Evolutionary conservation across 2,329 filamentous ascomycete species (phyloP).

Genomic region (Phyllosticta ampelicida): DNA sequence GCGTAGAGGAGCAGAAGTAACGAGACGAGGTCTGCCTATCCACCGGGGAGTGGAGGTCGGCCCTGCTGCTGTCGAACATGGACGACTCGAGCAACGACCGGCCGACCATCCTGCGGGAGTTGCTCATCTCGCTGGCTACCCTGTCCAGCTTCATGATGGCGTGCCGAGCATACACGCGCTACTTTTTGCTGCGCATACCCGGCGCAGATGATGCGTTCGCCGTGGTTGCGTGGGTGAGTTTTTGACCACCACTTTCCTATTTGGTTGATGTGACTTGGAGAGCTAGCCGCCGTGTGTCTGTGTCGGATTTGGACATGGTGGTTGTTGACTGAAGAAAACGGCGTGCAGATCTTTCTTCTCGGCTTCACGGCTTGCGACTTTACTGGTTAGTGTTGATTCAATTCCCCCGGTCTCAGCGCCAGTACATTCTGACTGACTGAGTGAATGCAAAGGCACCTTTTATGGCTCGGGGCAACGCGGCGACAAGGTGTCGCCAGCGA

Average conservation of each 20-base stretch:
- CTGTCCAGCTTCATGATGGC: conserved; percentile 20
- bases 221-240: conserved; percentile 18
- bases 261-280: too few relatives aligned
- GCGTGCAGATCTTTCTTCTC: background rate
- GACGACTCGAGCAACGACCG: background rate
- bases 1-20: too few relatives aligned
- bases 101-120: conserved; percentile 5
- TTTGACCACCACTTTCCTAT: background rate
- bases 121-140: conserved; percentile 19
- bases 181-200: conserved; percentile 21
- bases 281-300: too few relatives aligned
- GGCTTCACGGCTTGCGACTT: conserved; percentile 4
- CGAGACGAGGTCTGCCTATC: too few relatives aligned
- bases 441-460: background rate
- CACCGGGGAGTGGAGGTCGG: too few relatives aligned
- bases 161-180: conserved; percentile 20
- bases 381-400: background rate
- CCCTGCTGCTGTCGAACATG: background rate
- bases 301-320: background rate
- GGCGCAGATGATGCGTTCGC: conserved; percentile 24
- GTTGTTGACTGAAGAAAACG: background rate
- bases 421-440: too few relatives aligned
- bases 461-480: background rate
- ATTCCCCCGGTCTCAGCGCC: background rate
- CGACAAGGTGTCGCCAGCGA: background rate